A percentile compares a stretch with the other conserved stretches of the same genome.
Conservation (phyloP, 1,284 basidiomycete genomes). For the Anthracocystis setariae region DNA sequence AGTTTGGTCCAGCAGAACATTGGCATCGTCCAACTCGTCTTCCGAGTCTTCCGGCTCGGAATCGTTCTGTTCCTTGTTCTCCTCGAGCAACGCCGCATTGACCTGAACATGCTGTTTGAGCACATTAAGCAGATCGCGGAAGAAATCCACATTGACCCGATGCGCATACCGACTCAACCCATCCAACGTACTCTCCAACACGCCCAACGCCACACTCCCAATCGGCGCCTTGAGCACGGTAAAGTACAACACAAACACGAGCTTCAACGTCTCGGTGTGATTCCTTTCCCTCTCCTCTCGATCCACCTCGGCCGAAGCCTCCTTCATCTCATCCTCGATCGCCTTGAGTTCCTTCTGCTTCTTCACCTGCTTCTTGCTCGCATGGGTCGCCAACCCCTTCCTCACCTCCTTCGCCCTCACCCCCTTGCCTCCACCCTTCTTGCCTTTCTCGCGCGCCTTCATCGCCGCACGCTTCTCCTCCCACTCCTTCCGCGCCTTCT, state of each 20-base stretch:
- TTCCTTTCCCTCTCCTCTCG: constrained; percentile 85
- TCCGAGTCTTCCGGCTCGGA: constrained; percentile 6
- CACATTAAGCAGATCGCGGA: constrained; percentile 90
- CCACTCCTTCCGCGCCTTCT: constrained; percentile 69
- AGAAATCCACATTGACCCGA: constrained; percentile 98
- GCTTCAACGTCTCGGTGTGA: constrained; percentile 98
- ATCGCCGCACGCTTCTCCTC: constrained; percentile 65
- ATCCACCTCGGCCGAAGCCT: constrained; percentile 91
- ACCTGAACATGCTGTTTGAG: constrained; percentile 78
- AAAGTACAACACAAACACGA: constrained; percentile 97
- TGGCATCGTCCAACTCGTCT: constrained; percentile 8
- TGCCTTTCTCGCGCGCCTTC: constrained; percentile 36
- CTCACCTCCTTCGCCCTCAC: constrained; percentile 67
- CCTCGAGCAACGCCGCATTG: constrained; percentile 13
- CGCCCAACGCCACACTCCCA: constrained; percentile 74
- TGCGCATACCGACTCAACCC: constrained; percentile 94
- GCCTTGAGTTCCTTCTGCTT: constrained; percentile 54
- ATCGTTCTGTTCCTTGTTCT: neutral
- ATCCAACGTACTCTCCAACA: constrained; percentile 87
- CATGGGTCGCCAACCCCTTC: constrained; percentile 59
- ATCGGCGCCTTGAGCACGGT: constrained; percentile 86
- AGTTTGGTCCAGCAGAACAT: constrained; percentile 33
- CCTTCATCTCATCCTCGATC: constrained; percentile 66
- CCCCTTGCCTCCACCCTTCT: constrained; percentile 2
- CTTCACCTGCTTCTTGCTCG: constrained; percentile 65